phyloP scores from a whole-genome alignment of 495 filamentous ascomycete genomes.

The Penicillium lividum region DNA sequence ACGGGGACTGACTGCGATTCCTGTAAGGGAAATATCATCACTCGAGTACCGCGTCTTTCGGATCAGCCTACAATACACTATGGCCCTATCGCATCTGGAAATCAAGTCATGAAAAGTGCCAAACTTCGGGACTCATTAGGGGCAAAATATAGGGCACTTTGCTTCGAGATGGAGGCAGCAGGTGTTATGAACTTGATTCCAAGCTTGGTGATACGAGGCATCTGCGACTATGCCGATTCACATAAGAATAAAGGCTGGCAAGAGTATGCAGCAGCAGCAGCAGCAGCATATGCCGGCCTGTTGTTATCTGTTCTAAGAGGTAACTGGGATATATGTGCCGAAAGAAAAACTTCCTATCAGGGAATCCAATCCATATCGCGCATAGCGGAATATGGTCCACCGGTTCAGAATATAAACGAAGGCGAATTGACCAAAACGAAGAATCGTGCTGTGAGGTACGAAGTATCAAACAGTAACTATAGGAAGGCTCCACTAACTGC shows the following conservation, averaged over 20 bases:
- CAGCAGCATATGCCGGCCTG: slow-evolving; percentile 31
- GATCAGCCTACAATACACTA: slow-evolving; percentile 16
- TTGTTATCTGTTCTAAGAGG: not conserved
- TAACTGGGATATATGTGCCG: too few relatives aligned
- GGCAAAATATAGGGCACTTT: slow-evolving; percentile 7
- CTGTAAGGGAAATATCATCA: not conserved
- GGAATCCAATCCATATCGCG: too few relatives aligned
- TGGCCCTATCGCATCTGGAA: slow-evolving; percentile 20
- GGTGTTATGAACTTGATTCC: slow-evolving; percentile 35
- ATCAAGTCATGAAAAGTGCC: slow-evolving; percentile 11
- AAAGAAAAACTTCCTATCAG: too few relatives aligned
- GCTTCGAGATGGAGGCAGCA: slow-evolving; percentile 45
- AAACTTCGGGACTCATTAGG: not conserved
- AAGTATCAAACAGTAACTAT: too few relatives aligned
- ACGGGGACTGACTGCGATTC: not conserved
- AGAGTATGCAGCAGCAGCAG: slow-evolving; percentile 32
- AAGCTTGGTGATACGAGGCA: slow-evolving; percentile 35
- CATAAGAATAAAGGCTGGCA: slow-evolving; percentile 42
- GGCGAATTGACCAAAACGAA: too few relatives aligned
- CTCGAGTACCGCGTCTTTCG: not conserved
- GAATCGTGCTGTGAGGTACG: too few relatives aligned
- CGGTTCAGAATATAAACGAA: too few relatives aligned
- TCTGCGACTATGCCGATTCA: slow-evolving; percentile 39
- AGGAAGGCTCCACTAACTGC: not conserved
- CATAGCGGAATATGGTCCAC: too few relatives aligned